Percentiles rank a stretch among this genome's conserved stretches.
Evolutionary conservation across 2,329 filamentous ascomycete species (phyloP).

Genomic region (Plectosphaerella plurivora): DNA sequence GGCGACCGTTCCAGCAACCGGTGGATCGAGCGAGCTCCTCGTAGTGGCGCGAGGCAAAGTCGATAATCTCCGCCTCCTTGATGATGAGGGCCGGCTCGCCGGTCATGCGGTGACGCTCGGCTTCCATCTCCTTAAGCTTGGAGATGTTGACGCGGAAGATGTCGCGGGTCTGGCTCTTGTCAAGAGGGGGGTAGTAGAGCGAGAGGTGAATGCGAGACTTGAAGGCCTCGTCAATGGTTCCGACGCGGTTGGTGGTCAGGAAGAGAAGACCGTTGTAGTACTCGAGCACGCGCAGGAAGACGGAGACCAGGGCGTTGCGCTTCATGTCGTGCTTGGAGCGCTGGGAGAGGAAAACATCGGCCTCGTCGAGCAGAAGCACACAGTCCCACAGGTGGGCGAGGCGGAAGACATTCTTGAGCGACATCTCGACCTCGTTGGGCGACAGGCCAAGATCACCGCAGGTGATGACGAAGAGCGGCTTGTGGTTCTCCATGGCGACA

Average conservation of each 20-base stretch:
- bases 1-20: constrained; percentile 28
- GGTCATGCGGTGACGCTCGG: constrained; percentile 23
- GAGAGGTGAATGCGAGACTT: constrained; percentile 41
- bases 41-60: constrained; percentile 30
- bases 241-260: constrained; percentile 46
- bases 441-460: constrained; percentile 43
- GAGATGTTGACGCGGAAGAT: constrained; percentile 35
- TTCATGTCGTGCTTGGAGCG: constrained; percentile 24
- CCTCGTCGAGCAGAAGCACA: constrained; percentile 31
- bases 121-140: constrained; percentile 23
- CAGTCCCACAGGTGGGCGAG: constrained; percentile 34
- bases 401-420: constrained; percentile 36
- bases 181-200: constrained; percentile 29
- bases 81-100: constrained; percentile 27
- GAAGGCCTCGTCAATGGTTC: constrained; percentile 44
- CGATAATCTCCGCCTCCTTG: constrained; percentile 27
- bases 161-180: constrained; percentile 31
- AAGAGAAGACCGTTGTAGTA: constrained; percentile 43
- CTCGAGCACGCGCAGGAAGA: constrained; percentile 41
- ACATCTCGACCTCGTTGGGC: constrained; percentile 32
- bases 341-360: constrained; percentile 27
- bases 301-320: constrained; percentile 31
- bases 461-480: constrained; percentile 43
- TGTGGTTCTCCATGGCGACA: constrained; percentile 32
- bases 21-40: constrained; percentile 18